These are phyloP conservation scores for Schwanniomyces occidentalis DNA, from an alignment of 805 yeast species.

Conservation along the genomic window DNA sequence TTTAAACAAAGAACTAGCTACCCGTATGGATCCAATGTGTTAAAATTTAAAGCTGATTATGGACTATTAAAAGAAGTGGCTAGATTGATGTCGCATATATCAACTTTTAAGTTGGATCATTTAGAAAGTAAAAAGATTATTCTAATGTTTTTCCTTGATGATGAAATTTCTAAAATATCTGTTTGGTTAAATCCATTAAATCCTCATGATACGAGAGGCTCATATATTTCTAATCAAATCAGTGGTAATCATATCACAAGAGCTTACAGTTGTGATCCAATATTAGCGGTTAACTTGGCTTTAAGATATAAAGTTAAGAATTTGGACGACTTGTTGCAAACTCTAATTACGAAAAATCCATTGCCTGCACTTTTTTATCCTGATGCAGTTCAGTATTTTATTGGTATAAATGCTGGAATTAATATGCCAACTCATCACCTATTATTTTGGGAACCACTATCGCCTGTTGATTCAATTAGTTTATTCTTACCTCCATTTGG, in stretches of 20 bases:
- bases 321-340: conserved; percentile 39
- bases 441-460: conserved; percentile 70
- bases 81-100: conserved; percentile 19
- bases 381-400: conserved; percentile 57
- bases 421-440: conserved; percentile 42
- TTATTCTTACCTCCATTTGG: conserved; percentile 76
- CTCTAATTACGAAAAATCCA: conserved; percentile 57
- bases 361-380: conserved; percentile 55
- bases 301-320: conserved; percentile 53
- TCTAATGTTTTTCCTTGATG: conserved; percentile 63
- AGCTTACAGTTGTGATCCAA: conserved; percentile 70
- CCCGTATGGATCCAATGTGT: conserved; percentile 83
- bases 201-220: conserved; percentile 41
- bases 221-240: conserved; percentile 31
- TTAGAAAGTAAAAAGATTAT: conserved; percentile 54
- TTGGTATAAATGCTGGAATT: conserved; percentile 39
- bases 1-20: conserved; percentile 60
- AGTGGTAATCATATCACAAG: conserved; percentile 45
- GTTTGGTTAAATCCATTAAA: conserved; percentile 76
- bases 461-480: conserved; percentile 84
- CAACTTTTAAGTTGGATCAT: conserved; percentile 20
- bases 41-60: conserved; percentile 70
- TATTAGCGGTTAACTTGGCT: conserved; percentile 69
- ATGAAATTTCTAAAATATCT: conserved; percentile 69
- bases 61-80: conserved; percentile 57